phyloP scores from a whole-genome alignment of 2,329 filamentous ascomycete genomes.

The Sporothrix dimorphospora region DNA sequence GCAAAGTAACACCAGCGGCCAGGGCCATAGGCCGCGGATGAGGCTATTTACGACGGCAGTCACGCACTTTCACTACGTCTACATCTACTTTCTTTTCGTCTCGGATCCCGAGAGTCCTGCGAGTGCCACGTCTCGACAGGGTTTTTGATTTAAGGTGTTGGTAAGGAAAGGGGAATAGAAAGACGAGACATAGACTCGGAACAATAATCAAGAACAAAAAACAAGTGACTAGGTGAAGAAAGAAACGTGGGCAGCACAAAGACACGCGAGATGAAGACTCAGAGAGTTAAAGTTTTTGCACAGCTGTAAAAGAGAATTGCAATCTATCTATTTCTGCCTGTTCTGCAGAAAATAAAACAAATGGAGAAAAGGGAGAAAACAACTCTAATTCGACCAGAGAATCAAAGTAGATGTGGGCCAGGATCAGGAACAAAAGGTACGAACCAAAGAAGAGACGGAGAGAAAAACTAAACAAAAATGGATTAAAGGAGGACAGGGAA shows the following conservation, averaged over 20 bases:
- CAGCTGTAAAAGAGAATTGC: neutral
- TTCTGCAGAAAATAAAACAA: neutral
- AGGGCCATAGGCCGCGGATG: neutral
- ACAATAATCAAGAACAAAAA: neutral
- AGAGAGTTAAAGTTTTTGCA: neutral
- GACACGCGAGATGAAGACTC: neutral
- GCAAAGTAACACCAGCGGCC: neutral
- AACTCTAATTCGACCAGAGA: neutral
- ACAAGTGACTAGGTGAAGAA: neutral
- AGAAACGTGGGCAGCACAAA: conserved; percentile 1
- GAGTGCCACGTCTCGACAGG: conserved; percentile 6
- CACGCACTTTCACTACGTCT: neutral
- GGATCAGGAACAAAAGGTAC: neutral
- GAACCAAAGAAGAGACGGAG: neutral
- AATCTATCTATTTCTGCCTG: conserved; percentile 15
- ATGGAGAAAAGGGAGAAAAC: neutral
- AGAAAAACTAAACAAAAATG: neutral
- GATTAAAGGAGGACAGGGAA: neutral
- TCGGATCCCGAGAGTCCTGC: neutral
- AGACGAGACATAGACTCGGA: neutral
- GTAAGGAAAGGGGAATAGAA: neutral
- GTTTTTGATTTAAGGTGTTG: neutral
- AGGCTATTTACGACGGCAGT: conserved; percentile 17
- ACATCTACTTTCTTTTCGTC: neutral
- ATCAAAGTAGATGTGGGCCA: neutral